These are phyloP conservation scores for Phoenix dactylifera DNA, from an alignment of 176 grass and related monocot species.

Conservation along the genomic window DNA sequence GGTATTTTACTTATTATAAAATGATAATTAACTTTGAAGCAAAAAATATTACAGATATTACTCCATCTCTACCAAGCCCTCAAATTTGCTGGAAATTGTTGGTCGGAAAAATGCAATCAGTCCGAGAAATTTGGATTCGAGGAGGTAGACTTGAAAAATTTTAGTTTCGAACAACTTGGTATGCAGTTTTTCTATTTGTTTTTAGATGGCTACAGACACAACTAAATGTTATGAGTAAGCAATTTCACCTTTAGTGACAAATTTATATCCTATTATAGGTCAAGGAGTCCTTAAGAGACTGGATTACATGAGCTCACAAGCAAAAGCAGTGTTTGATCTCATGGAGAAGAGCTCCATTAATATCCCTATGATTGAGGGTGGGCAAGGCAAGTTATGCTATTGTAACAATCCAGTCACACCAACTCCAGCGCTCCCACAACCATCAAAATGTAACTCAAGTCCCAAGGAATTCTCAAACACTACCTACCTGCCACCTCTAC, in stretches of 20 bases:
- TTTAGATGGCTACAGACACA: neutral
- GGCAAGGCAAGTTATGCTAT: conserved; percentile 4
- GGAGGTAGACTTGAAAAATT: conserved; percentile 15
- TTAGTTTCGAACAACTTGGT: conserved; percentile 29
- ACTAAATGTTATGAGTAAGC: neutral
- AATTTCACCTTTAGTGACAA: neutral
- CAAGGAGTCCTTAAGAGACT: conserved; percentile 20
- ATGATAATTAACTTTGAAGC: no score
- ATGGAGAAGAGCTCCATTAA: conserved; percentile 15
- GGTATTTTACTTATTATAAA: no score
- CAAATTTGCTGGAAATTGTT: conserved; percentile 21
- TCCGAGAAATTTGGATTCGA: conserved; percentile 7
- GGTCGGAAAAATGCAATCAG: neutral
- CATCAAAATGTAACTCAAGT: neutral
- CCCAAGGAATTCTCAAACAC: conserved; percentile 16
- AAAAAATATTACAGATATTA: conserved; percentile 14
- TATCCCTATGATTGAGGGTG: conserved; percentile 4
- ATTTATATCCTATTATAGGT: conserved; percentile 18
- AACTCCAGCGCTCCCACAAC: conserved; percentile 4
- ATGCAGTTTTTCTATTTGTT: conserved; percentile 3
- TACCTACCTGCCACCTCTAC: conserved; percentile 20
- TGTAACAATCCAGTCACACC: neutral
- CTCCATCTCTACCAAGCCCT: conserved; percentile 23
- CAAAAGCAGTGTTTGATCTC: conserved; percentile 24
- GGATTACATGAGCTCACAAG: conserved; percentile 22